Conservation (phyloP, 768 basidiomycete genomes). For the Pleurotus citrinopileatus region DNA sequence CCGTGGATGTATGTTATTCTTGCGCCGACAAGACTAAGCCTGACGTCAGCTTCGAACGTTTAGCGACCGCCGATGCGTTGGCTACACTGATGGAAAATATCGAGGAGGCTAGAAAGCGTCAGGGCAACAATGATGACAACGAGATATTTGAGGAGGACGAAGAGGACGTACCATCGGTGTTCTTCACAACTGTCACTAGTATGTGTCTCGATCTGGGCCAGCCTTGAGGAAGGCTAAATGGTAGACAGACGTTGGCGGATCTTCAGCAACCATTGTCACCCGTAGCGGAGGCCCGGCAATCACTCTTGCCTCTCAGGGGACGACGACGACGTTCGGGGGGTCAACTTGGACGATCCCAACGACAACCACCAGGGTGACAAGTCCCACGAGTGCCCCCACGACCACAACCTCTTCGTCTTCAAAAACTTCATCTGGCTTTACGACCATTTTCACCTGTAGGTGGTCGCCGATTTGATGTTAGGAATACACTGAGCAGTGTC, state of each 20-base stretch:
- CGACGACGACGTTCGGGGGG: conserved; percentile 11
- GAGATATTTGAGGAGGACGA: conserved; percentile 5
- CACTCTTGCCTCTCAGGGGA: conserved; percentile 11
- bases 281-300: conserved; percentile 8
- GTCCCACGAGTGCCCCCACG: not conserved
- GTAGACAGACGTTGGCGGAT: not conserved
- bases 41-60: not conserved
- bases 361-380: not conserved
- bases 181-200: conserved; percentile 5
- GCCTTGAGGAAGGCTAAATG: not conserved
- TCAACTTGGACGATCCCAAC: conserved; percentile 10
- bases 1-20: not conserved
- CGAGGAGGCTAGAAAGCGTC: conserved; percentile 15
- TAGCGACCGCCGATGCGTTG: conserved; percentile 9
- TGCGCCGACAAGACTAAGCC: not conserved
- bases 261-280: conserved; percentile 11
- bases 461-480: not conserved
- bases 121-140: conserved; percentile 3
- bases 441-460: conserved; percentile 6
- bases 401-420: not conserved
- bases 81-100: conserved; percentile 22
- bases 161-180: not conserved
- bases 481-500: not conserved
- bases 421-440: conserved; percentile 3
- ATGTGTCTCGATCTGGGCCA: not conserved